Percentiles rank a stretch among this genome's conserved stretches.
Evolutionary conservation across 2,329 filamentous ascomycete species (phyloP).

Genomic region (Botrytis pseudocinerea): DNA sequence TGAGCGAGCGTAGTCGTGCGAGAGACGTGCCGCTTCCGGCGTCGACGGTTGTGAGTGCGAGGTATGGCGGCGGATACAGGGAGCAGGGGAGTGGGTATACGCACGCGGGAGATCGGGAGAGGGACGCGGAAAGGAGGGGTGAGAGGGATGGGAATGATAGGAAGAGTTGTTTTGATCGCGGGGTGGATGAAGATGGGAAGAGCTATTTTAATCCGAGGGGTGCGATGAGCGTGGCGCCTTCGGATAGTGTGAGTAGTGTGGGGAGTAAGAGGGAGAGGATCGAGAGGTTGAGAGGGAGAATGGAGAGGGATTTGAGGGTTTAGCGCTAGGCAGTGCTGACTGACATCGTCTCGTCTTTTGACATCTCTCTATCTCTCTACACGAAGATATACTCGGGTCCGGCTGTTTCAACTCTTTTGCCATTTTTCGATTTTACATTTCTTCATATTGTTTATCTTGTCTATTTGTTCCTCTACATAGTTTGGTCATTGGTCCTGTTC

Average conservation of each 20-base stretch:
- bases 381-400: background rate
- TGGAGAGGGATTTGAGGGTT: slow-evolving; percentile 24
- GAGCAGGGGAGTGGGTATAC: slow-evolving; percentile 14
- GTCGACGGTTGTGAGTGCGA: slow-evolving; percentile 6
- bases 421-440: background rate
- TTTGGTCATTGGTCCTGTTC: background rate
- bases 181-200: slow-evolving; percentile 15
- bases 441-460: background rate
- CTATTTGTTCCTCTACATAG: background rate
- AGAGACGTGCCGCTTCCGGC: slow-evolving; percentile 29
- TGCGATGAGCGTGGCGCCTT: slow-evolving; percentile 55
- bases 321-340: background rate
- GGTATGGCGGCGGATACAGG: slow-evolving; percentile 17
- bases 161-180: background rate
- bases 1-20: slow-evolving; percentile 1
- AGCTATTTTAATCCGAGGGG: slow-evolving; percentile 43
- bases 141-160: slow-evolving; percentile 44
- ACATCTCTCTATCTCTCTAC: background rate
- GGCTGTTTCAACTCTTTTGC: background rate
- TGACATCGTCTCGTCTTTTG: background rate
- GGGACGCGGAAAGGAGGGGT: slow-evolving; percentile 31
- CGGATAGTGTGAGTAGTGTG: slow-evolving; percentile 64
- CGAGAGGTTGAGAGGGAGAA: slow-evolving; percentile 24
- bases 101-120: background rate
- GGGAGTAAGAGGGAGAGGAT: slow-evolving; percentile 44